Base-by-base conservation (phyloP, 352 stramenopile species). In the Thalassiosira delicatula region DNA sequence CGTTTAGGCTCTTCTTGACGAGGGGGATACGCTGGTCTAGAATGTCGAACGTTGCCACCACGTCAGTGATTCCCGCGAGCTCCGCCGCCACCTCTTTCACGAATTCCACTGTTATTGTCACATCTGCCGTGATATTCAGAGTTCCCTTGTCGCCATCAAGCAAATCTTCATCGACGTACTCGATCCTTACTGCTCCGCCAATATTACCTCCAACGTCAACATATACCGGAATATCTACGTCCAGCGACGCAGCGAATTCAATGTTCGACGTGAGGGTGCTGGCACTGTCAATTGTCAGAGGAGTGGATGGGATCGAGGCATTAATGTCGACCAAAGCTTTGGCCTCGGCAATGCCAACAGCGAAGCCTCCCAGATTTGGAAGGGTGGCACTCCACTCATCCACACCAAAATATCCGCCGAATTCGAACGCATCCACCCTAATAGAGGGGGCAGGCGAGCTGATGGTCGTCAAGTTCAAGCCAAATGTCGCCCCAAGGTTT, bases 361-460 rank as follows among this genome's bases (percentile, higher is more conserved):
- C 8, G 61, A 85, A 69, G 3, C 5, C 21, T 2, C 32, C 32
- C 7, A 49, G 5, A 30, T 70, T 44, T 5, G 46, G 23, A 33
- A 83, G n/a, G 14, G 1, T 32, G 30, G 72, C 63, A 51, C 30
- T 70, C 71, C 71, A 86, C 67, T 86, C 79, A 49, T 83, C 79
- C 0, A 86, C 27, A 40, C 77, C 77, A 61, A 85, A n/a, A 19
- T 27, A 8, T 25, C 77, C 77, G 19, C 51, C 12, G 8, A 85
- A 32, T 14, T 81, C 46, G 68, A 85, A 81, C 9, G 14, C 40
- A 27, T 72, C 40, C n/a, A 85, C 61, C 30, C 54, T 57, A 32
- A 75, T n/a, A 35, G 62, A 57, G 17, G 72, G 77, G 27, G 27
- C 17, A n/a, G 70, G 77, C 35, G 76, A 17, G 1, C 32, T 21